Conservation (phyloP, 371 early-diverging fungal species). For the Haplosporangium sp. region DNA sequence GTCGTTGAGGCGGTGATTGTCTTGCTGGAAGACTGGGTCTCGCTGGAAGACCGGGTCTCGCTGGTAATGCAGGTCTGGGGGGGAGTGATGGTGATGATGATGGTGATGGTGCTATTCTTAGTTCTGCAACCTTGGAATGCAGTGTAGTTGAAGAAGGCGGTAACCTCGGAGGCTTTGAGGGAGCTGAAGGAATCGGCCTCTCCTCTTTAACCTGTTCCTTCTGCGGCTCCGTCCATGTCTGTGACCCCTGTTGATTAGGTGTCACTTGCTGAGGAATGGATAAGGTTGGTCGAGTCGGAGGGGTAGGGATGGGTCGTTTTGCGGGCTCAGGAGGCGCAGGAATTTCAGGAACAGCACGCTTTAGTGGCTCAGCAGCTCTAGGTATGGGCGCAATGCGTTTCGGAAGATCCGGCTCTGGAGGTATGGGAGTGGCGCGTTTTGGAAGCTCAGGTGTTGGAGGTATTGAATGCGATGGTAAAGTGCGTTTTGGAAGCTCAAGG, state of each 20-base stretch:
- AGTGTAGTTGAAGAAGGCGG: not conserved
- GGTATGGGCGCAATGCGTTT: no score
- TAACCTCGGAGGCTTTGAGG: conserved; percentile 9
- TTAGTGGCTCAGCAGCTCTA: not conserved
- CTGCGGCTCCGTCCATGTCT: not conserved
- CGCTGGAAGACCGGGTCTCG: conserved; percentile 19
- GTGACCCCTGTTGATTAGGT: not conserved
- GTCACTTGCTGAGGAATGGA: not conserved
- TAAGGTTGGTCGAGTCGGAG: conserved; percentile 3
- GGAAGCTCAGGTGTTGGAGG: not conserved
- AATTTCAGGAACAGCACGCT: not conserved
- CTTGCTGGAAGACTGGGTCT: conserved; percentile 12
- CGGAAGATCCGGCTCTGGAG: not conserved
- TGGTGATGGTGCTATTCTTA: not conserved
- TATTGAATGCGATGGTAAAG: not conserved
- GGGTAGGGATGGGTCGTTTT: not conserved
- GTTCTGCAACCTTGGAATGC: not conserved
- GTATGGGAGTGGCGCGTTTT: not conserved
- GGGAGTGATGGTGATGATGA: conserved; percentile 9
- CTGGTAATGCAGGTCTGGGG: conserved; percentile 14
- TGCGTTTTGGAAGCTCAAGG: not conserved
- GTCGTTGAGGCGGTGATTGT: conserved; percentile 15
- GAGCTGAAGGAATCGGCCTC: conserved; percentile 1
- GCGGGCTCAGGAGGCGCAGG: not conserved
- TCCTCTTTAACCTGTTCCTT: not conserved